Evolutionary conservation across 441 rosid genomes (phyloP).

Genomic region (Populus trichocarpa): DNA sequence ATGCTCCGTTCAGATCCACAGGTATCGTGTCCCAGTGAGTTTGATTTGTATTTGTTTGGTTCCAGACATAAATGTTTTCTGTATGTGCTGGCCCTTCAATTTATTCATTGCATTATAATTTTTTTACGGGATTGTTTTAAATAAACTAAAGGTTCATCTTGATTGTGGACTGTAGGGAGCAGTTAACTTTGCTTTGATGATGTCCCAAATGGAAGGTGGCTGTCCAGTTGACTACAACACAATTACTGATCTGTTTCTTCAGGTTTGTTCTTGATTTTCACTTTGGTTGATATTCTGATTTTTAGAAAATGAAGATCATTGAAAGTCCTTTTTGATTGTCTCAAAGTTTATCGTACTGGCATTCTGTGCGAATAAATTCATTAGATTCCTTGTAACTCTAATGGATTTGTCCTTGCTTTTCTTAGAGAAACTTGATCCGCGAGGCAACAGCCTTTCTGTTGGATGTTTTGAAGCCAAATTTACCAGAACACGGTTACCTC

Average conservation of each 20-base stretch:
- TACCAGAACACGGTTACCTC: slow-evolving; percentile 90
- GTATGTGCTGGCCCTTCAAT: not conserved
- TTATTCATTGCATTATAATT: not conserved
- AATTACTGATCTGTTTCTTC: too few relatives aligned
- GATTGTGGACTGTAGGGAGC: slow-evolving; percentile 13
- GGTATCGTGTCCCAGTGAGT: slow-evolving; percentile 43
- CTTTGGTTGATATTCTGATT: not conserved
- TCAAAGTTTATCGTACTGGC: not conserved
- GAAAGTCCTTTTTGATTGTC: not conserved
- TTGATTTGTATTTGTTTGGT: not conserved
- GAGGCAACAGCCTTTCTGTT: slow-evolving; percentile 99
- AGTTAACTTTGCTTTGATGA: too few relatives aligned
- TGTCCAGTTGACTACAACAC: too few relatives aligned
- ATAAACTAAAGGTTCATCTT: not conserved
- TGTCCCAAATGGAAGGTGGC: too few relatives aligned
- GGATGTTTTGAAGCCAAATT: slow-evolving; percentile 97
- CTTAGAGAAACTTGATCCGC: slow-evolving; percentile 92
- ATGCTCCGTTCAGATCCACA: slow-evolving; percentile 98
- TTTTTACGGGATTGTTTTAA: not conserved
- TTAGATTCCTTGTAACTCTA: not conserved
- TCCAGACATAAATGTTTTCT: not conserved
- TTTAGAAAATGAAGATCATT: not conserved
- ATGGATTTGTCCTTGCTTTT: not conserved
- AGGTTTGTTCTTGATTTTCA: slow-evolving; percentile 15
- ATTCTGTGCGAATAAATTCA: not conserved